phyloP scores from a whole-genome alignment of 495 filamentous ascomycete species.

The Thermochaetoides thermophila region DNA sequence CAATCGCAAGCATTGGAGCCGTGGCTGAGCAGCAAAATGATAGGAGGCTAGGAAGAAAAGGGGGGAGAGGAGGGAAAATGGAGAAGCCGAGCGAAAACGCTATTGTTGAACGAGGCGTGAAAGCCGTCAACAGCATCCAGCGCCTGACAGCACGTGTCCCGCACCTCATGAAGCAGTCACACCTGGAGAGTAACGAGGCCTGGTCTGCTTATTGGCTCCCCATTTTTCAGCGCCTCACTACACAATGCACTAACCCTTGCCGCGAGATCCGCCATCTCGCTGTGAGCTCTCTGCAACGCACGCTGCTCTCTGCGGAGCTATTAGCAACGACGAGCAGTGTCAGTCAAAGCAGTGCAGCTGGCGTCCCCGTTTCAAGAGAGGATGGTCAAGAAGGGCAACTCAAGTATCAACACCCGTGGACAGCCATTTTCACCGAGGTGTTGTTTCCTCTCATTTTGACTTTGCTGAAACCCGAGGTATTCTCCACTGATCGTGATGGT shows the following conservation, averaged over 20 bases:
- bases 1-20: conserved; percentile 68
- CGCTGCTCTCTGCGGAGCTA: too few species aligned
- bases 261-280: conserved; percentile 84
- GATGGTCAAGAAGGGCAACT: not conserved
- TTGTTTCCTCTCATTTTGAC: conserved; percentile 85
- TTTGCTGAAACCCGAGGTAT: conserved; percentile 89
- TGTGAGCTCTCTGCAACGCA: conserved; percentile 72
- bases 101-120: conserved; percentile 60
- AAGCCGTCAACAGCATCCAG: conserved; percentile 66
- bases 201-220: conserved; percentile 98
- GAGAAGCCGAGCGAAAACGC: conserved; percentile 54
- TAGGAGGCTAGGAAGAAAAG: conserved; percentile 33
- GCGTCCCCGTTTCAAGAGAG: conserved; percentile 45
- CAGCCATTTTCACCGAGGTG: conserved; percentile 83
- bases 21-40: conserved; percentile 69
- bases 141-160: conserved; percentile 69
- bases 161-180: conserved; percentile 76
- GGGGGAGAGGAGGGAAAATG: conserved; percentile 34
- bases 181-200: conserved; percentile 59
- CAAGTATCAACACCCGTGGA: conserved; percentile 45
- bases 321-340: conserved; percentile 64
- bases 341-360: conserved; percentile 59
- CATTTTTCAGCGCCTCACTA: conserved; percentile 31
- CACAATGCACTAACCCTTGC: conserved; percentile 79
- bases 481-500: conserved; percentile 76